Conservation (phyloP, 352 stramenopile genomes). For the Phytopythium delawarense region DNA sequence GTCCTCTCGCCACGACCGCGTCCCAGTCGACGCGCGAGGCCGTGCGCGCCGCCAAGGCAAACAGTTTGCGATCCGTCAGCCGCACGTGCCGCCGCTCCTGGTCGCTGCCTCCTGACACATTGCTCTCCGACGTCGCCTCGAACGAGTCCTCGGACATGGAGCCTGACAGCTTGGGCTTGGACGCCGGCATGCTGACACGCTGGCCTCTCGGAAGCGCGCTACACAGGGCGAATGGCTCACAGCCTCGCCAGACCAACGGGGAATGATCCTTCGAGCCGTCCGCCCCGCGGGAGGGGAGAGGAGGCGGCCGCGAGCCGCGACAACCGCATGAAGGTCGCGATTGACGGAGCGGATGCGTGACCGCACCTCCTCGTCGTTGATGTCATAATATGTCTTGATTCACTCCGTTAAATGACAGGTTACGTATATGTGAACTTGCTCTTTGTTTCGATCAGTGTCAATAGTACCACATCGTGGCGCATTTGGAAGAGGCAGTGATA, state of each 20-base stretch:
- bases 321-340: not conserved
- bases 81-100: constrained; percentile 38
- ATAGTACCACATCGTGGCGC: too few relatives aligned
- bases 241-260: too few relatives aligned
- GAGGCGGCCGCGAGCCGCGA: not conserved
- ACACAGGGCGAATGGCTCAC: too few relatives aligned
- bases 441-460: too few relatives aligned
- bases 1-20: constrained; percentile 12
- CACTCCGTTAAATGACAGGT: too few relatives aligned
- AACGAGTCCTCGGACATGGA: not conserved
- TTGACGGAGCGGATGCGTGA: not conserved
- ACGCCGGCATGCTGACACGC: not conserved
- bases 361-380: not conserved
- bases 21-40: constrained; percentile 25
- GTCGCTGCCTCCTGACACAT: not conserved
- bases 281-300: too few relatives aligned
- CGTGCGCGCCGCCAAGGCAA: constrained; percentile 27
- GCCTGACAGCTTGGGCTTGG: not conserved
- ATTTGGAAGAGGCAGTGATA: too few relatives aligned
- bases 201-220: too few relatives aligned
- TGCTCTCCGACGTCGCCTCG: not conserved
- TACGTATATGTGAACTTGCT: too few relatives aligned
- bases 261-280: too few relatives aligned
- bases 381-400: not conserved
- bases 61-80: constrained; percentile 33